These are phyloP conservation scores for Anisodus tanguticus DNA, from an alignment of 257 asterid genomes.

Conservation along the genomic window DNA sequence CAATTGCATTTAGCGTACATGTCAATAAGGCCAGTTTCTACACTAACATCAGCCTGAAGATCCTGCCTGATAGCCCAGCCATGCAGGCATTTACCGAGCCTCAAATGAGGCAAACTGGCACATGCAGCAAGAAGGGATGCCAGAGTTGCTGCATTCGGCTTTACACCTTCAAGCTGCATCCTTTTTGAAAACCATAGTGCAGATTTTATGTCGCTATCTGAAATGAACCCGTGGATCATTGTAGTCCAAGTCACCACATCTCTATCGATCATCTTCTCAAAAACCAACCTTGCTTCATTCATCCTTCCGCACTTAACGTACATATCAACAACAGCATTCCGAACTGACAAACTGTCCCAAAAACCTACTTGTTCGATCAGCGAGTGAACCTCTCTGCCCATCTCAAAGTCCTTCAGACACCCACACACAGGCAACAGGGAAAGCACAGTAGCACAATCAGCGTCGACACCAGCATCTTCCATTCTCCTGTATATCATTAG, in stretches of 20 bases:
- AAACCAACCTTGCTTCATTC: conserved; percentile 66
- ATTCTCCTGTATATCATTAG: conserved; percentile 54
- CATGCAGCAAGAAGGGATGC: conserved; percentile 78
- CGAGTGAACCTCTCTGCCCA: conserved; percentile 67
- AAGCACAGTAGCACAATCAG: conserved; percentile 74
- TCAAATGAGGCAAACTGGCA: conserved; percentile 55
- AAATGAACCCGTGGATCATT: conserved; percentile 72
- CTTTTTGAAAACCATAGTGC: conserved; percentile 62
- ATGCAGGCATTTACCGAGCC: conserved; percentile 84
- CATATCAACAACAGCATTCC: conserved; percentile 83
- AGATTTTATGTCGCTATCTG: conserved; percentile 42
- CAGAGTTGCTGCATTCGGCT: conserved; percentile 80
- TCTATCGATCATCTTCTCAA: conserved; percentile 60
- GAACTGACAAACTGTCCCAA: conserved; percentile 59
- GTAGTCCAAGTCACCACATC: conserved; percentile 92
- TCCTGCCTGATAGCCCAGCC: conserved; percentile 81
- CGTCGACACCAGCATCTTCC: conserved; percentile 57
- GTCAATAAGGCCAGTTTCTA: conserved; percentile 80
- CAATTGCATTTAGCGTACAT: conserved; percentile 76
- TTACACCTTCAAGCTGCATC: conserved; percentile 83
- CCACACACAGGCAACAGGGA: conserved; percentile 91
- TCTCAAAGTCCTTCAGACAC: conserved; percentile 54
- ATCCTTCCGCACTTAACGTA: conserved; percentile 73
- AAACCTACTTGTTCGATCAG: conserved; percentile 53
- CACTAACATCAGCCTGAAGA: conserved; percentile 68